Evolutionary conservation across 2,329 filamentous ascomycete genomes (phyloP).

Genomic region (Raffaelea ambrosiae): DNA sequence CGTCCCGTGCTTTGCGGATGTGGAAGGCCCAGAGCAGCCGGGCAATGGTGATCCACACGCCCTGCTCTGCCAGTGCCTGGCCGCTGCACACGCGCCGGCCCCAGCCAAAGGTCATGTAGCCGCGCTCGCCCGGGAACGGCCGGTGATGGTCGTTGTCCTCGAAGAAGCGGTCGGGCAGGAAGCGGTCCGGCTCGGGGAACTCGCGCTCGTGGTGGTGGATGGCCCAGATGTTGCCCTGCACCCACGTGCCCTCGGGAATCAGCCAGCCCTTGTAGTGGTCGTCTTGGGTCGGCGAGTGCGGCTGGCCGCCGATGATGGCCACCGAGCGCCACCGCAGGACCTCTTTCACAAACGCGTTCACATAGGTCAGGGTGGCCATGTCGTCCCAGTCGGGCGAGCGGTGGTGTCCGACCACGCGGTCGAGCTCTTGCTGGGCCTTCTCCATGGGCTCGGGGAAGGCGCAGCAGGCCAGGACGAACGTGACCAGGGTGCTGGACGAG

Average conservation of each 20-base stretch:
- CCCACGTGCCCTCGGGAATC: constrained; percentile 40
- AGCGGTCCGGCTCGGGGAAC: constrained; percentile 36
- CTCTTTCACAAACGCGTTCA: constrained; percentile 47
- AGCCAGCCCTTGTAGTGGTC: constrained; percentile 37
- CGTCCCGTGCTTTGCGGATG: constrained; percentile 30
- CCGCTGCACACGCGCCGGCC: constrained; percentile 46
- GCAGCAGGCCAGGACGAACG: constrained; percentile 41
- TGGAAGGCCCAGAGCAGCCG: constrained; percentile 50
- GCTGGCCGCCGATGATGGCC: constrained; percentile 40
- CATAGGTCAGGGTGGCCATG: constrained; percentile 38
- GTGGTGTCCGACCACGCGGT: constrained; percentile 36
- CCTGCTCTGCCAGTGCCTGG: constrained; percentile 48
- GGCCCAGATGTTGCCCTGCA: constrained; percentile 44
- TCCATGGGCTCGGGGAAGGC: constrained; percentile 36
- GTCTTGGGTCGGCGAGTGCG: constrained; percentile 38
- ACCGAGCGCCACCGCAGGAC: constrained; percentile 47
- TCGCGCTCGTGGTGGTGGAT: constrained; percentile 37
- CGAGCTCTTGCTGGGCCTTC: constrained; percentile 43
- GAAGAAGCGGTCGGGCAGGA: constrained; percentile 33
- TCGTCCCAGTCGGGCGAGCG: constrained; percentile 41
- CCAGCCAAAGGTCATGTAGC: constrained; percentile 50
- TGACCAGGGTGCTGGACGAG: constrained; percentile 34
- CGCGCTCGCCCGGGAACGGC: constrained; percentile 38
- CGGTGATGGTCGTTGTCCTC: constrained; percentile 26
- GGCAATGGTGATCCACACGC: constrained; percentile 49